Conservation (phyloP, 352 stramenopile species). For the Globisporangium acanthophoron region DNA sequence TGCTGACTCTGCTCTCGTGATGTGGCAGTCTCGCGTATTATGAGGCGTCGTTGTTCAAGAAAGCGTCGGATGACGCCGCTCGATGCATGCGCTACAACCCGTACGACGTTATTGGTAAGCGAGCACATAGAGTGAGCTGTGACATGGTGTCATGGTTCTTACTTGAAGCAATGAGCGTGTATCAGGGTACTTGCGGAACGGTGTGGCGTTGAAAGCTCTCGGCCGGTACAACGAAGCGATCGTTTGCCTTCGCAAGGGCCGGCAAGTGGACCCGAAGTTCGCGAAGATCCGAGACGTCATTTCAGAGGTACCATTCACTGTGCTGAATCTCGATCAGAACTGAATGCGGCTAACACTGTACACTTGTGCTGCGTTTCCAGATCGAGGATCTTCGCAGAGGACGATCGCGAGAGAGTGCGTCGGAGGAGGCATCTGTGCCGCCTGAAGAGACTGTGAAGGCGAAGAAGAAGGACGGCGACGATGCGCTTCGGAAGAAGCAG, state of each 20-base stretch:
- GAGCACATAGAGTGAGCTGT: not conserved
- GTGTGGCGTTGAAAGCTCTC: conserved; percentile 86
- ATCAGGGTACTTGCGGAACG: conserved; percentile 88
- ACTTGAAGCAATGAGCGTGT: not conserved
- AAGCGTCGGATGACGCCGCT: conserved; percentile 87
- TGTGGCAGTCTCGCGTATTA: conserved; percentile 55
- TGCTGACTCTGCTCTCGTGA: not conserved
- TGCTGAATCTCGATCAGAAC: not conserved
- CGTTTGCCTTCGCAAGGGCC: conserved; percentile 52
- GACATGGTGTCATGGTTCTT: not conserved
- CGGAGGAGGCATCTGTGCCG: conserved; percentile 19
- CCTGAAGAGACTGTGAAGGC: conserved; percentile 12
- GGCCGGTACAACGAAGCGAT: conserved; percentile 71
- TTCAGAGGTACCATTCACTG: conserved; percentile 23
- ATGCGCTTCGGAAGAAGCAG: conserved; percentile 44
- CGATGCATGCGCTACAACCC: conserved; percentile 91
- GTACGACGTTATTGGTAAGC: conserved; percentile 87
- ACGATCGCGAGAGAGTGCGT: conserved; percentile 18
- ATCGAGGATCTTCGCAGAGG: conserved; percentile 12
- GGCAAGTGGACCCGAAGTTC: conserved; percentile 71
- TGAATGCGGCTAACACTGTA: not conserved
- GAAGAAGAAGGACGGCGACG: conserved; percentile 33
- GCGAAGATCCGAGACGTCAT: conserved; percentile 53
- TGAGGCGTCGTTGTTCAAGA: conserved; percentile 56
- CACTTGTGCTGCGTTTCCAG: not conserved